Evolutionary conservation across 2,329 filamentous ascomycete genomes (phyloP).

Genomic region (Pseudocercospora macadamiae): DNA sequence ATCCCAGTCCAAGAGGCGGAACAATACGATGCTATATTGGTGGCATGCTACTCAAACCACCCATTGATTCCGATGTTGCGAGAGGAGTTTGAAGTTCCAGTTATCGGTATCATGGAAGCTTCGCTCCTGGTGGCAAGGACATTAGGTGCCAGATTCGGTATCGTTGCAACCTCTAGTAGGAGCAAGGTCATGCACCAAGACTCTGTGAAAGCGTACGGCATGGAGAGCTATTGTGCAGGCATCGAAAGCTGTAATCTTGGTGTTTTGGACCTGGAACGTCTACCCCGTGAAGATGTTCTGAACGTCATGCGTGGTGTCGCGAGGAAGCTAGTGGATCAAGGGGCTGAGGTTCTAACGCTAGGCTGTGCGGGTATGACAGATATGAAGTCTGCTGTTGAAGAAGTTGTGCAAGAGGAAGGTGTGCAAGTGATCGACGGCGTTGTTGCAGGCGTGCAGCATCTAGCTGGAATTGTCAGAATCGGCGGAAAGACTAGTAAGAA

Average conservation of each 20-base stretch:
- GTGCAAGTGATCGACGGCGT: slow-evolving; percentile 58
- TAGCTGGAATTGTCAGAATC: slow-evolving; percentile 51
- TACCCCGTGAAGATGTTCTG: slow-evolving; percentile 44
- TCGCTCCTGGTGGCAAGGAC: slow-evolving; percentile 54
- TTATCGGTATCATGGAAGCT: slow-evolving; percentile 57
- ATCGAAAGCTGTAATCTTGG: slow-evolving; percentile 47
- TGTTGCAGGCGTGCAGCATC: slow-evolving; percentile 51
- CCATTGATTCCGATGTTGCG: slow-evolving; percentile 51
- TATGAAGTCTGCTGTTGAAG: slow-evolving; percentile 50
- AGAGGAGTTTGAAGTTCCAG: slow-evolving; percentile 50
- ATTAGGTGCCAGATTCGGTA: slow-evolving; percentile 51
- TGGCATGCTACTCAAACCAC: slow-evolving; percentile 55
- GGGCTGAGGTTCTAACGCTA: slow-evolving; percentile 48
- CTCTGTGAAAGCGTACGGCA: slow-evolving; percentile 46
- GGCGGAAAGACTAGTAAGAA: slow-evolving; percentile 50
- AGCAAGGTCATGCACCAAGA: slow-evolving; percentile 47
- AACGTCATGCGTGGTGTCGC: slow-evolving; percentile 45
- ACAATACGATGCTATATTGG: slow-evolving; percentile 51
- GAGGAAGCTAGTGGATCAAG: slow-evolving; percentile 44
- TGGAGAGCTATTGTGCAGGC: slow-evolving; percentile 48
- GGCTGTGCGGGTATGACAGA: slow-evolving; percentile 56
- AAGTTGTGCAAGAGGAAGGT: slow-evolving; percentile 47
- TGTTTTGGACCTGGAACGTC: slow-evolving; percentile 50
- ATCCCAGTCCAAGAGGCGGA: slow-evolving; percentile 44
- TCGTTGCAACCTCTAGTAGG: slow-evolving; percentile 47